Percentiles rank a stretch among this genome's conserved stretches.
phyloP scores from a whole-genome alignment of 805 yeast species.

The Metschnikowia gelsemii region DNA sequence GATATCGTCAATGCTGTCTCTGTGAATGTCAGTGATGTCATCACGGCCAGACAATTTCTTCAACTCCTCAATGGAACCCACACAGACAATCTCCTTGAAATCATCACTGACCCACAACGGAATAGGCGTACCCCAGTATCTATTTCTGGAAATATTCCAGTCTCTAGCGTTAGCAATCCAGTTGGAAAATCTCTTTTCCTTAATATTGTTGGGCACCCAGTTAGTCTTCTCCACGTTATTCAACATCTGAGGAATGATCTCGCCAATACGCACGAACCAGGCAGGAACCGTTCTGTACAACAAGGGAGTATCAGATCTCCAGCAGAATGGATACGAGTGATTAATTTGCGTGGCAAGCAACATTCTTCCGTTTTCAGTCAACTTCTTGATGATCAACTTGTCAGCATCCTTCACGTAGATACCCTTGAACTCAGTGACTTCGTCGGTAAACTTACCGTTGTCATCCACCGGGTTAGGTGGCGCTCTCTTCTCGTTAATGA shows the following conservation, averaged over 20 bases:
- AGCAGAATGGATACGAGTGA: slow-evolving; percentile 99
- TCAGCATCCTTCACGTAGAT: slow-evolving; percentile 95
- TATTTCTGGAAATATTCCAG: slow-evolving; percentile 97
- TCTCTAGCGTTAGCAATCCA: slow-evolving; percentile 99
- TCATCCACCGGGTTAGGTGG: slow-evolving; percentile 98
- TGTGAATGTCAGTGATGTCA: slow-evolving; percentile 86
- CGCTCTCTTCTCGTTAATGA: slow-evolving; percentile 61
- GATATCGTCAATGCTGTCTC: slow-evolving; percentile 86
- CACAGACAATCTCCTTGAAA: slow-evolving; percentile 85
- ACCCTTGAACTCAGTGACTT: slow-evolving; percentile 75
- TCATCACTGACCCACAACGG: slow-evolving; percentile 98
- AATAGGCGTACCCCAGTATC: slow-evolving; percentile 99
- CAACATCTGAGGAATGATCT: slow-evolving; percentile 85
- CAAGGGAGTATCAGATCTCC: slow-evolving; percentile 99
- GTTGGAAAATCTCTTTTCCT: slow-evolving; percentile 93
- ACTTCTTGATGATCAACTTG: slow-evolving; percentile 77
- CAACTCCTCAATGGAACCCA: slow-evolving; percentile 88
- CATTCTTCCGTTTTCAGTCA: slow-evolving; percentile 75
- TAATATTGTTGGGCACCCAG: slow-evolving; percentile 92
- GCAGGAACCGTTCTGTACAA: slow-evolving; percentile 96
- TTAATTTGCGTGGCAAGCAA: slow-evolving; percentile 77
- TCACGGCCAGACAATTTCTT: slow-evolving; percentile 77
- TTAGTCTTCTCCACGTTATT: slow-evolving; percentile 79
- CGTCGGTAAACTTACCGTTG: slow-evolving; percentile 76
- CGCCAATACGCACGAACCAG: slow-evolving; percentile 93